A percentile compares a stretch with the other conserved stretches of the same genome.
Evolutionary conservation across 2,329 filamentous ascomycete genomes (phyloP).

Genomic region (Pleomassaria siparia): DNA sequence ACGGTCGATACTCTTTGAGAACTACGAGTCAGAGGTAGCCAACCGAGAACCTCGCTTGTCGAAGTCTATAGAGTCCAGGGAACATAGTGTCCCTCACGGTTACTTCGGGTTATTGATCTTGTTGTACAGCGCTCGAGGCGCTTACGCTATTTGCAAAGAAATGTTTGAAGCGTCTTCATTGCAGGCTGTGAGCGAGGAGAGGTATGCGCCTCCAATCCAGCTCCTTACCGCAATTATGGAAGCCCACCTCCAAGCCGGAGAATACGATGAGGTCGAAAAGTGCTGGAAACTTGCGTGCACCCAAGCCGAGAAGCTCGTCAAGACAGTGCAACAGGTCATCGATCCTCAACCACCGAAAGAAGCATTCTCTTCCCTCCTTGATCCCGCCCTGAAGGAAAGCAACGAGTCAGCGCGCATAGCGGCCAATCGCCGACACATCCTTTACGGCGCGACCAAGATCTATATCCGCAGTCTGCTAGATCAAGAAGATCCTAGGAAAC

Average conservation of each 20-base stretch:
- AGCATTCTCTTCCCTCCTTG: slow-evolving; percentile 22
- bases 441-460: slow-evolving; percentile 52
- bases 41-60: slow-evolving; percentile 26
- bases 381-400: slow-evolving; percentile 20
- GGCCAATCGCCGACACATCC: slow-evolving; percentile 48
- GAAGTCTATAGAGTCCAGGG: slow-evolving; percentile 24
- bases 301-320: slow-evolving; percentile 49
- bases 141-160: slow-evolving; percentile 44
- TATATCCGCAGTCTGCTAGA: slow-evolving; percentile 56
- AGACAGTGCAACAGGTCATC: slow-evolving; percentile 36
- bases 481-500: slow-evolving; percentile 50
- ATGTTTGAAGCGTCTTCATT: slow-evolving; percentile 25
- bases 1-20: slow-evolving; percentile 24
- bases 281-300: slow-evolving; percentile 67
- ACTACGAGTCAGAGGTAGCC: slow-evolving; percentile 33
- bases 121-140: slow-evolving; percentile 52
- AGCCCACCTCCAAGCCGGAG: slow-evolving; percentile 59
- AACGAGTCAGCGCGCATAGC: slow-evolving; percentile 27
- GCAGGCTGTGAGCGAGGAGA: slow-evolving; percentile 3
- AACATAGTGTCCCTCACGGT: slow-evolving; percentile 49
- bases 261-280: slow-evolving; percentile 62
- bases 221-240: slow-evolving; percentile 64
- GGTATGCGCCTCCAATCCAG: slow-evolving; percentile 35
- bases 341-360: slow-evolving; percentile 30
- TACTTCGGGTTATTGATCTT: slow-evolving; percentile 61